Evolutionary conservation across 1,139 yeast genomes (phyloP).

Genomic region (Diutina pseudorugosa): DNA sequence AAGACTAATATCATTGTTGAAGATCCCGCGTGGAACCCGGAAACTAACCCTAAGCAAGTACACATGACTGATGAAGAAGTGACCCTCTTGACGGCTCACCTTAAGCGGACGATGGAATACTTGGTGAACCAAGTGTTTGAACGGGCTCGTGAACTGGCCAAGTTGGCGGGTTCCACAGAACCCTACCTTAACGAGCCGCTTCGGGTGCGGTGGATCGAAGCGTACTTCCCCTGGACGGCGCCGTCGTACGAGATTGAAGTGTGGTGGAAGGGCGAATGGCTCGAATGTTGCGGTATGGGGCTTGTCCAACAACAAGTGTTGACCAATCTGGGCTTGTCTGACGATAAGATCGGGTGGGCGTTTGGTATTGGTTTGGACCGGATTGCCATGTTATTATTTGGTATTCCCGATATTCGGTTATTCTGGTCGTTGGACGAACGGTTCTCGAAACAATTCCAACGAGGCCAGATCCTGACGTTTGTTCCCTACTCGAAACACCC

Average conservation of each 20-base stretch:
- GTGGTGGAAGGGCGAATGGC: slow-evolving; percentile 99
- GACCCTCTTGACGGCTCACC: slow-evolving; percentile 57
- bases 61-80: slow-evolving; percentile 63
- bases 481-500: slow-evolving; percentile 89
- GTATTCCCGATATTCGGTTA: slow-evolving; percentile 86
- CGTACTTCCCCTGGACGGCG: slow-evolving; percentile 96
- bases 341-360: slow-evolving; percentile 81
- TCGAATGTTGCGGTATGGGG: slow-evolving; percentile 96
- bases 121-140: slow-evolving; percentile 77
- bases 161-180: slow-evolving; percentile 49
- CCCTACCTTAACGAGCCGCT: slow-evolving; percentile 64
- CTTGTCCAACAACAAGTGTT: slow-evolving; percentile 72
- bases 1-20: slow-evolving; percentile 61
- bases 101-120: slow-evolving; percentile 76
- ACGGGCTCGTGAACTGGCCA: slow-evolving; percentile 58
- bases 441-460: slow-evolving; percentile 58
- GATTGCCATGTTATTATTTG: slow-evolving; percentile 89
- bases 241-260: slow-evolving; percentile 99
- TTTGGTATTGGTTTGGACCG: slow-evolving; percentile 95
- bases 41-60: slow-evolving; percentile 63
- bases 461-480: slow-evolving; percentile 58
- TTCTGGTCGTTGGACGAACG: slow-evolving; percentile 86
- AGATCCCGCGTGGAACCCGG: slow-evolving; percentile 36
- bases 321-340: slow-evolving; percentile 53
- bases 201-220: slow-evolving; percentile 89